Conservation (phyloP, 2,329 filamentous ascomycete genomes). For the Trichoderma brevicompactum region DNA sequence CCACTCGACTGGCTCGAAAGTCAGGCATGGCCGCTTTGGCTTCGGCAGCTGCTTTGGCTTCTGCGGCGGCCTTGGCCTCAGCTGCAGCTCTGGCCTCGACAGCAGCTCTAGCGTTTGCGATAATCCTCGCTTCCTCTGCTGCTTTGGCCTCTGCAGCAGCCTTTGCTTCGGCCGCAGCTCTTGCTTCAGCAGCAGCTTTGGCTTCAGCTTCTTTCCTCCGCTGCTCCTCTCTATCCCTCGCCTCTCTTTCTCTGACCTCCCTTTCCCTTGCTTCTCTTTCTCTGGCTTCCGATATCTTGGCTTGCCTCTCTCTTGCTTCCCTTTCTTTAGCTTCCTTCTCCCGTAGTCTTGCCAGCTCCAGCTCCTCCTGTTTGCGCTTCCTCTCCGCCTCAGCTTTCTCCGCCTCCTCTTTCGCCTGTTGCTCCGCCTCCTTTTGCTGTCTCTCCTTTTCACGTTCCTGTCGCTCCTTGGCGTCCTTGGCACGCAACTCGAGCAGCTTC, state of each 20-base stretch:
- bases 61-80: conserved; percentile 31
- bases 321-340: conserved; percentile 43
- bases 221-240: conserved; percentile 46
- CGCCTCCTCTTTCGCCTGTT: conserved; percentile 43
- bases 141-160: conserved; percentile 47
- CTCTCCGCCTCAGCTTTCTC: conserved; percentile 40
- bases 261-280: conserved; percentile 45
- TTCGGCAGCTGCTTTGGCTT: conserved; percentile 28
- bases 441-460: conserved; percentile 48
- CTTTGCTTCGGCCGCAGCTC: conserved; percentile 41
- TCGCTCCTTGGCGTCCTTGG: conserved; percentile 58
- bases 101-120: conserved; percentile 36
- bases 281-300: conserved; percentile 38
- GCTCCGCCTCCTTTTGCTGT: conserved; percentile 45
- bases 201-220: conserved; percentile 29
- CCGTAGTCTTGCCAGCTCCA: conserved; percentile 45
- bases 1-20: conserved; percentile 42
- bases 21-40: conserved; percentile 38
- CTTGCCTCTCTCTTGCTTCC: conserved; percentile 42
- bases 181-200: conserved; percentile 17
- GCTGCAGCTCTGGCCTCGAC: conserved; percentile 43
- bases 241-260: conserved; percentile 41
- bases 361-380: conserved; percentile 39
- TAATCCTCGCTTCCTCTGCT: conserved; percentile 52
- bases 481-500: conserved; percentile 58